Conservation (phyloP, 306 rosid species). For the Vigna angularis region DNA sequence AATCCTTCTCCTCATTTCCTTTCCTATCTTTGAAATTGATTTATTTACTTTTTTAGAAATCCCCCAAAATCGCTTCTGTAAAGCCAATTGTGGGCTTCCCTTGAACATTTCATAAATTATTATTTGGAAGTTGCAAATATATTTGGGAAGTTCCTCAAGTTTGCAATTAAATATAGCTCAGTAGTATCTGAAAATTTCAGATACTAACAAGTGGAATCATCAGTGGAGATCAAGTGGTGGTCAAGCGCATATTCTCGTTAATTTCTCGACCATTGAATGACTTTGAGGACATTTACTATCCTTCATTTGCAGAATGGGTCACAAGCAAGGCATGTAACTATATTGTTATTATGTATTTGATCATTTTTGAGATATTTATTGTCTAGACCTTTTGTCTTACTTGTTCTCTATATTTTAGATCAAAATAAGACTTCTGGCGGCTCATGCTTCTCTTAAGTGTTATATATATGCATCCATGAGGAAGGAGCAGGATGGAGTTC, state of each 20-base stretch:
- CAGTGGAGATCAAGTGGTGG: slow-evolving; percentile 88
- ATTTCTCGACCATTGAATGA: slow-evolving; percentile 91
- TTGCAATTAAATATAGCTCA: slow-evolving; percentile 16
- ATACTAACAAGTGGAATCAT: slow-evolving; percentile 94
- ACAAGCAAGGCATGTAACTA: slow-evolving; percentile 76
- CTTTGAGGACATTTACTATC: slow-evolving; percentile 91
- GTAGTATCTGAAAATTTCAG: slow-evolving; percentile 56
- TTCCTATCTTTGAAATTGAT: slow-evolving; percentile 31
- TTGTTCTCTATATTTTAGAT: slow-evolving; percentile 58
- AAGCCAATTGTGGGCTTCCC: slow-evolving; percentile 7
- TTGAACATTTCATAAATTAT: slow-evolving; percentile 6
- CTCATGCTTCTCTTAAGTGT: slow-evolving; percentile 98
- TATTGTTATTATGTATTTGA: slow-evolving; percentile 24
- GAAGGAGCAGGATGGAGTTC: slow-evolving; percentile 73
- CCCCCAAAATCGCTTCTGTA: slow-evolving; percentile 18
- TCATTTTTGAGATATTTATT: slow-evolving; percentile 32
- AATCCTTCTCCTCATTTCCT: slow-evolving; percentile 26
- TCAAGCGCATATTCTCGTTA: slow-evolving; percentile 87
- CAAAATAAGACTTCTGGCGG: slow-evolving; percentile 94
- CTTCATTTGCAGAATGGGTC: slow-evolving; percentile 99
- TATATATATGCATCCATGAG: slow-evolving; percentile 88
- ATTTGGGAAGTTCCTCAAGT: slow-evolving; percentile 27
- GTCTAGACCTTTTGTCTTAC: slow-evolving; percentile 29
- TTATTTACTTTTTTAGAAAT: slow-evolving; percentile 24
- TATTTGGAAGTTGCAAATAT: slow-evolving; percentile 13